A percentile compares a stretch with the other conserved stretches of the same genome.
phyloP scores from a whole-genome alignment of 1,284 basidiomycete species.

The Nidula niveotomentosa region DNA sequence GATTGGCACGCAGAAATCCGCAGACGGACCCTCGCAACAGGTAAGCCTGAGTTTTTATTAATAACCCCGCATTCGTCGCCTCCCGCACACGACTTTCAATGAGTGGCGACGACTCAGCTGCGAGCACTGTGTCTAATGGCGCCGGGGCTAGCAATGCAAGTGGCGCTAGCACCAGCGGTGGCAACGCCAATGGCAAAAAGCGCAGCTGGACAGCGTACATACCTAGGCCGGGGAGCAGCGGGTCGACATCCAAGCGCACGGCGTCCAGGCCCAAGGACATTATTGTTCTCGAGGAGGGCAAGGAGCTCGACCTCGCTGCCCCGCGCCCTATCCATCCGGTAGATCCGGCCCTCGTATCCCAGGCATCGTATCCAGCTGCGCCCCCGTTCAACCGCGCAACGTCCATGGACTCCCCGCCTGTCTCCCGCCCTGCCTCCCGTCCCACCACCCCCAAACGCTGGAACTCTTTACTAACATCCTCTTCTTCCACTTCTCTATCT shows the following conservation, averaged over 20 bases:
- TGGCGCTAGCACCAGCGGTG: too few species aligned
- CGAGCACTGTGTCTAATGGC: too few species aligned
- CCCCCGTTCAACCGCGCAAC: slow-evolving; percentile 12
- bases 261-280: slow-evolving; percentile 14
- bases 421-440: slow-evolving; percentile 14
- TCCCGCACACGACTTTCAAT: too few species aligned
- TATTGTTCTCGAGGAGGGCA: slow-evolving; percentile 17
- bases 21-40: too few species aligned
- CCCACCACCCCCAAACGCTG: slow-evolving; percentile 29
- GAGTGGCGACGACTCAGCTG: too few species aligned
- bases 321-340: slow-evolving; percentile 6
- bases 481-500: slow-evolving; percentile 9
- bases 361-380: slow-evolving; percentile 6
- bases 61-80: too few species aligned
- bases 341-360: slow-evolving; percentile 3
- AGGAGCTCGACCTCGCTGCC: slow-evolving; percentile 15
- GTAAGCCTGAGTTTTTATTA: too few species aligned
- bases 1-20: too few species aligned
- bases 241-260: slow-evolving; percentile 10
- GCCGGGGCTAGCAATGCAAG: too few species aligned
- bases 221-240: slow-evolving; percentile 26
- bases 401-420: slow-evolving; percentile 18
- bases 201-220: slow-evolving; percentile 33
- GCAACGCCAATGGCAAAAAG: slow-evolving; percentile 11
- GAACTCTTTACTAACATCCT: slow-evolving; percentile 26